Evolutionary conservation across 306 rosid genomes (phyloP).

Genomic region (Medicago truncatula): DNA sequence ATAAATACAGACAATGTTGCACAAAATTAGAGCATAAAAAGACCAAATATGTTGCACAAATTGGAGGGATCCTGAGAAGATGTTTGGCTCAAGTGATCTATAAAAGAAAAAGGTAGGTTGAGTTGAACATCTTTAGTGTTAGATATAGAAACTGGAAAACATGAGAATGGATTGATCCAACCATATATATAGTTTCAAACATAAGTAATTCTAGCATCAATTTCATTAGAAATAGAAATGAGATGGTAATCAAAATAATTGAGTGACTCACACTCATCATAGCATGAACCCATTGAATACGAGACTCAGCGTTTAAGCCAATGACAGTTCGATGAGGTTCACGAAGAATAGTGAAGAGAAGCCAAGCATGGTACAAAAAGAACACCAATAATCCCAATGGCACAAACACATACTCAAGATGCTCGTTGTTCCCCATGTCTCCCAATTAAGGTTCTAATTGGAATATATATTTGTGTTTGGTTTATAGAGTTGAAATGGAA

Average conservation of each 20-base stretch:
- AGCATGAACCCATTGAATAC: slow-evolving; percentile 75
- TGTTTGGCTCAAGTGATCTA: too few relatives aligned
- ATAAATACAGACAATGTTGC: too few relatives aligned
- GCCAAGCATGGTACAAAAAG: slow-evolving; percentile 67
- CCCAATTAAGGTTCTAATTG: background rate
- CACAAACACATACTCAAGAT: slow-evolving; percentile 63
- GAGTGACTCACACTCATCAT: slow-evolving; percentile 72
- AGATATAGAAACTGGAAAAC: too few relatives aligned
- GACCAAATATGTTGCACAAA: too few relatives aligned
- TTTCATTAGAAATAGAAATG: background rate
- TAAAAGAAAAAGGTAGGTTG: too few relatives aligned
- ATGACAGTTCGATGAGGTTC: slow-evolving; percentile 72
- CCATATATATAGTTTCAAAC: background rate
- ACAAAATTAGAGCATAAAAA: too few relatives aligned
- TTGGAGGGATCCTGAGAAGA: too few relatives aligned
- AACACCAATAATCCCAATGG: slow-evolving; percentile 69
- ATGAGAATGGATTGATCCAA: too few relatives aligned
- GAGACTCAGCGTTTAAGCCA: slow-evolving; percentile 76
- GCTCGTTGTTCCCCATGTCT: slow-evolving; percentile 32
- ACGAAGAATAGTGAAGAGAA: slow-evolving; percentile 49
- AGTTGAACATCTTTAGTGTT: too few relatives aligned
- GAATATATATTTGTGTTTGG: background rate
- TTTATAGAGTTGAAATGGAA: background rate
- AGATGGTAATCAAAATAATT: background rate
- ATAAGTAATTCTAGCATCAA: background rate